Evolutionary conservation across 306 rosid species (phyloP), one percentile per base, ranked within the genome.

Genomic region (Cicer cuneatum): DNA sequence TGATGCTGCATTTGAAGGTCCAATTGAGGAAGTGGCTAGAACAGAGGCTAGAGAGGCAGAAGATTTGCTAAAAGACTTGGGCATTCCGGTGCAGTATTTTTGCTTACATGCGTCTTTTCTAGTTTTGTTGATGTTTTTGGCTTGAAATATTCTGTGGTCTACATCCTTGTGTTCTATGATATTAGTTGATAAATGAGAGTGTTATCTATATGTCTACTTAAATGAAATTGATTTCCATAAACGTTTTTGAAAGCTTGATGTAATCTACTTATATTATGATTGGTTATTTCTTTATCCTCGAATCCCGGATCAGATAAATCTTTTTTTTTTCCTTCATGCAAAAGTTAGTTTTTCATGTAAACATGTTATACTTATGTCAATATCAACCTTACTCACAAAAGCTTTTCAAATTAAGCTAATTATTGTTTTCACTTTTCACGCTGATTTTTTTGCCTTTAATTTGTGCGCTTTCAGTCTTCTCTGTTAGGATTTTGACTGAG

Each of bases 1-100:
- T 76, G 89, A 93, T 12, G 85, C 85, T 42, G 84, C 82, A 56
- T 70, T 87, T 6, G 85, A 93, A 76, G 98, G 97, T 75, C 98
- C 96, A 29, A 92, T 94, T 33, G 99, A 91, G 85, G 87, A 94
- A 84, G 97, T 94, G 19, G 99, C 99, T 49, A 84, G 86, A 56
- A 53, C 84, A 42, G 99, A 94, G 79, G 84, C 97, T 75, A 82
- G 80, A 16, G 93, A 90, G 80, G 97, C 99, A 14, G 95, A 87
- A 74, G 85, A 52, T 64, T 89, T 94, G 84, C 95, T 94, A 33
- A 73, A 53, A 71, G 85, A 89, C 83, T 83, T 94, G 89, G 99
- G 94, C 47, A 90, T 94, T 81, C 89, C 87, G 92, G 99, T 94
- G 78, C 71, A 39, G 78, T 67, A 42, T n/a, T 65, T 80, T 65